Base-by-base conservation (phyloP, 495 filamentous ascomycete genomes). In the Aspergillus carlsbadensis region DNA sequence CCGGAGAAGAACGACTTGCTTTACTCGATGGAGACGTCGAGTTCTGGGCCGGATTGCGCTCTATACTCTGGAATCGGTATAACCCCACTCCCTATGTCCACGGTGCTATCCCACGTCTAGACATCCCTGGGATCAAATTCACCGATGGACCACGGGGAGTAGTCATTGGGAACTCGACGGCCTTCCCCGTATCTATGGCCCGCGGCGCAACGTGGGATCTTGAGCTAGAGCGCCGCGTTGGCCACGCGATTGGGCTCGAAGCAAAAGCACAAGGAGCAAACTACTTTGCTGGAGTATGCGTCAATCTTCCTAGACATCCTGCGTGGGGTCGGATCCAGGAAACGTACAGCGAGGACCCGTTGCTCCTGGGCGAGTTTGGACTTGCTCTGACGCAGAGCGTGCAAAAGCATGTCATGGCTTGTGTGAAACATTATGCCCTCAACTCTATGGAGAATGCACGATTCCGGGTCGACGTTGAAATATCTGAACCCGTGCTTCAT, bases 401-500 rank as follows among this genome's bases (percentile, higher is more conserved):
- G 33, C 59, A 62, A 41, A 33, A 35, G 26, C 43, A 62, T 51
- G 48, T 58, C 33, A 62, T 62, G 59, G 59, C 59, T 6, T 62
- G 59, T 33, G 55, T 62, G 7, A 62, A 62, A 43, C 59, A 62
- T 33, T 62, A 34, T 50, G 59, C 59, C 13, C 36, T 62, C 24
- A 62, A 62, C 36, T 62, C 59, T 2, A 62, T 62, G 59, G 59
- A 62, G 21, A 62, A 52, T 20, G 54, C 59, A 1, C 54, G 59
- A 2, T 62, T 58, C 39, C 54, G 36, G 14, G 59, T 62, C 6
- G 46, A 62, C 21, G 59, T 62, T n/a, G 20, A 10, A 5, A 43
- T 62, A n/a, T 55, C 58, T 10, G 59, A 62, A 26, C 49, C 20
- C 10, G 54, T 52, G 11, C 45, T 62, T 49, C 49, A 52, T 20